These are phyloP conservation scores for Hordeum vulgare DNA, from an alignment of 176 grass and related monocot genomes.

Conservation along the genomic window MorexV3_pseudomolecules_assembly NC_058518.1:482033393-482033892, in stretches of 20 bases:
- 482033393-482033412: no score
- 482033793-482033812: conserved; percentile 64
- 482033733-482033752: conserved; percentile 72
- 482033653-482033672: conserved; percentile 37
- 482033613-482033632: not conserved
- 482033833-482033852: conserved; percentile 55
- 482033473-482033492: not conserved
- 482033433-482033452: no score
- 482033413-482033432: no score
- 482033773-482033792: conserved; percentile 48
- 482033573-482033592: no score
- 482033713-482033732: conserved; percentile 81
- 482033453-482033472: no score
- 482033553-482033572: not conserved
- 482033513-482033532: not conserved
- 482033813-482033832: conserved; percentile 55
- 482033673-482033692: conserved; percentile 71
- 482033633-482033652: not conserved
- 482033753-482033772: conserved; percentile 71
- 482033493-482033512: not conserved
- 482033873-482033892: conserved; percentile 74
- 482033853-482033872: conserved; percentile 61
- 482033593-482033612: not conserved
- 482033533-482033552: not conserved
- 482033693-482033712: conserved; percentile 70